Base-by-base conservation (phyloP, 495 filamentous ascomycete genomes). In the Podospora tetraspora region DNA sequence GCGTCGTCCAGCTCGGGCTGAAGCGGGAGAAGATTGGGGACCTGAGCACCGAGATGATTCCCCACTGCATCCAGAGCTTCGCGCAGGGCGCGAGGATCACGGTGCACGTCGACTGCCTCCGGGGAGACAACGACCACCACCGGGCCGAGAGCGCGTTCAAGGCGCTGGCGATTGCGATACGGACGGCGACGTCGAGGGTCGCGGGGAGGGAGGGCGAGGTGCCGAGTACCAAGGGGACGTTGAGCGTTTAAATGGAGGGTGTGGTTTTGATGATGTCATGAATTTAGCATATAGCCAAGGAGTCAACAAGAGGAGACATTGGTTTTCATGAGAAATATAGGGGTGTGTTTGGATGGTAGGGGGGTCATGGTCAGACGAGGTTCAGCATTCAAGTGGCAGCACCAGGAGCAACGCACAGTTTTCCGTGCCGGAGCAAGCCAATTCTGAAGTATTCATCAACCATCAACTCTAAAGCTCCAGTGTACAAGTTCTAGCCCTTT, bases 141-240 rank as follows among this genome's bases (percentile, higher is more conserved):
- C 83, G 93, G 63, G 96, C 95, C 29, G 95, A 99, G 86, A 94
- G 91, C 75, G 95, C 95, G 58, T 98, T 99, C 77, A 99, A 99
- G 86, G 96, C 96, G 64, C 78, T 97, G 69, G 95, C 95, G 1
- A 87, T 95, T 62, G 95, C 95, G 5, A 83, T 95, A 24, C 82
- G 88, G 69, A 84, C 84, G 76, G 95, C 95, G 56, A 93, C 88
- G 63, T 85, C 83, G 66, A 82, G 88, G 73, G 86, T 95, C 3
- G 85, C 87, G 64, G 91, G 92, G 60, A 87, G 88, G 69, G 92
- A 93, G 73, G 92, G 92, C 0, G 95, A 99, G 86, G 87, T 97
- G 32, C 90, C 92, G 30, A 97, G 93, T 79, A 97, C 94, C 16
- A 97, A 97, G 84, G 94, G 94, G 16, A 93, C 94, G 22, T 76